These are phyloP conservation scores for Solanum infundibuliforme DNA, from an alignment of 257 asterid species.

Conservation along the genomic window DNA sequence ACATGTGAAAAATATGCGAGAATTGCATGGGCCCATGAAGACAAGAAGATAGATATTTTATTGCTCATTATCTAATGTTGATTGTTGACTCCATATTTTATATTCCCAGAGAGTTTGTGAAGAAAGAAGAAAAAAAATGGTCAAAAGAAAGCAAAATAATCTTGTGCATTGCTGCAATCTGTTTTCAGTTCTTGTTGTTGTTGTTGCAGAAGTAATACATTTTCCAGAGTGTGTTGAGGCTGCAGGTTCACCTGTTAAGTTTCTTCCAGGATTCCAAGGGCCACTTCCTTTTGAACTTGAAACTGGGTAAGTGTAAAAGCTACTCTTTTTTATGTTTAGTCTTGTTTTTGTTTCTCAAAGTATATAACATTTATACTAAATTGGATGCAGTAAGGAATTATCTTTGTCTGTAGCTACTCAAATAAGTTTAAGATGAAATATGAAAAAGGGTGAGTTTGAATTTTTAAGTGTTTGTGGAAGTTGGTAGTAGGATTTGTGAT, in stretches of 20 bases:
- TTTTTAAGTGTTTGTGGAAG: too few species aligned
- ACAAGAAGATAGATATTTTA: too few species aligned
- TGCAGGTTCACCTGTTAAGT: conserved; percentile 2
- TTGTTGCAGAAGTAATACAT: background rate
- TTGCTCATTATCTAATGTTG: too few species aligned
- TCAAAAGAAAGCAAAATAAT: background rate
- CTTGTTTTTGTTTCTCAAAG: background rate
- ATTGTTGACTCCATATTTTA: background rate
- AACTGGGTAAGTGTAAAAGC: conserved; percentile 14
- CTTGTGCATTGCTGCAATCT: background rate
- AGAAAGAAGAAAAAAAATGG: background rate
- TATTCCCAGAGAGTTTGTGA: background rate
- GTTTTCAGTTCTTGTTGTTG: background rate
- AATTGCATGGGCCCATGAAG: too few species aligned
- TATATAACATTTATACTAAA: background rate
- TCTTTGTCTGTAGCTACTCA: too few species aligned
- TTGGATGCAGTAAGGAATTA: too few species aligned
- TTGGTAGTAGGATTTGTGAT: too few species aligned
- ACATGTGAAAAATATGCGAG: too few species aligned
- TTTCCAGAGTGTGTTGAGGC: background rate
- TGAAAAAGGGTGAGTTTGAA: too few species aligned
- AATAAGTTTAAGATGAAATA: too few species aligned
- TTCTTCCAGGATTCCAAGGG: conserved; percentile 19
- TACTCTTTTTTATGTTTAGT: background rate
- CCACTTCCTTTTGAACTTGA: conserved; percentile 28